Base-by-base conservation (phyloP, 768 basidiomycete species). In the Collybia sp. region DNA sequence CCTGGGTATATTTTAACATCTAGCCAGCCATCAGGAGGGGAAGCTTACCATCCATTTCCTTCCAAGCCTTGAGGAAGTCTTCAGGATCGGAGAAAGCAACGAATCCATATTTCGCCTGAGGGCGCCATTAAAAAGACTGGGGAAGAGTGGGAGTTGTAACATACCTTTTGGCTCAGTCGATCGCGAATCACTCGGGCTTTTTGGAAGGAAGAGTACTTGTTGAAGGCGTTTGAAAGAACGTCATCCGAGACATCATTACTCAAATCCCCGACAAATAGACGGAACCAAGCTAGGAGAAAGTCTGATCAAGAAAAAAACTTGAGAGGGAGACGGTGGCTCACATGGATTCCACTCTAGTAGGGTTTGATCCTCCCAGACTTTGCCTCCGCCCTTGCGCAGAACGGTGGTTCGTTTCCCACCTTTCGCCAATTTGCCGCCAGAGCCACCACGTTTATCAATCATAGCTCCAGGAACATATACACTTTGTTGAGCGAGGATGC, bases 171-270 rank as follows among this genome's bases (percentile, higher is more conserved):
- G 59, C 93, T 95, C 30, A 97, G 71, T 47, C 93, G 79, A 65
- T 99, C 96, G 30, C 94, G 78, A 48, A 98, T 93, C 46, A 99
- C 96, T 40, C 92, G 85, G 30, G 92, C 92, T 69, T 97, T 98
- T 66, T 82, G 81, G 68, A 97, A 99, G 9, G 92, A 92, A 0
- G 88, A 65, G 61, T 95, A 98, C 65, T 90, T 88, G 65, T 83
- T 85, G 67, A 99, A 99, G 12, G 94, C 94, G 54, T 89, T 90
- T 41, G 90, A 70, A 13, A 98, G 78, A 13, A 95, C 88, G 54
- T 96, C 92, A 59, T 98, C 96, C 42, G 92, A 93, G 35, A 98
- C 93, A 66, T 98, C 96, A 60, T 98, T 98, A 58, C 93, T 95
- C 31, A 98, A 77, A 65, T 99, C 95, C 35, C 96, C 96, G 16